phyloP scores from a whole-genome alignment of 768 basidiomycete species.

The Leccinellum luteum region DNA sequence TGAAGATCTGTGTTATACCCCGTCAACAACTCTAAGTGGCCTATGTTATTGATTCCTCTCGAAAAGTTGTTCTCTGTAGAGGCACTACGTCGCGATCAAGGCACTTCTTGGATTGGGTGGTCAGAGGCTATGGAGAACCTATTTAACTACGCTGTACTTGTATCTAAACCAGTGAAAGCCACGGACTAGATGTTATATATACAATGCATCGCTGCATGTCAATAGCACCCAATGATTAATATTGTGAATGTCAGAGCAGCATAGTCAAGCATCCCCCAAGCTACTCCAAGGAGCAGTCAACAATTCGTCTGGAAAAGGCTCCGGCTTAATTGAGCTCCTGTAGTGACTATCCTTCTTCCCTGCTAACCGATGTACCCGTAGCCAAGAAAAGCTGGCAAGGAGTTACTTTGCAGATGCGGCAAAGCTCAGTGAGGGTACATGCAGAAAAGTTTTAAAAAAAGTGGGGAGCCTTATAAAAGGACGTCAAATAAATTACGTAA shows the following conservation, averaged over 20 bases:
- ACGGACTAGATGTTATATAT: not conserved
- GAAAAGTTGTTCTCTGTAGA: not conserved
- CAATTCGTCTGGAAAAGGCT: slow-evolving; percentile 50
- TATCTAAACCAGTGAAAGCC: not conserved
- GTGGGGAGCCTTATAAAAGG: not conserved
- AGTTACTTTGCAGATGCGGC: slow-evolving; percentile 48
- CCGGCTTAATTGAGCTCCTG: slow-evolving; percentile 79
- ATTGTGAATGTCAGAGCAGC: slow-evolving; percentile 56
- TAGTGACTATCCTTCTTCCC: slow-evolving; percentile 38
- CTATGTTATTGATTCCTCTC: not conserved
- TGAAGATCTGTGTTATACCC: not conserved
- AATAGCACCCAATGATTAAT: not conserved
- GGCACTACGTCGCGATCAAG: not conserved
- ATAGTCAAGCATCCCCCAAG: slow-evolving; percentile 72
- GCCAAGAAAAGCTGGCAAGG: slow-evolving; percentile 42
- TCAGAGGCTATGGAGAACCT: not conserved
- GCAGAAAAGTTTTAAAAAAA: not conserved
- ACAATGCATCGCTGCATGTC: not conserved
- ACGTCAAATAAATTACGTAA: slow-evolving; percentile 15
- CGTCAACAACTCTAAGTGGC: not conserved
- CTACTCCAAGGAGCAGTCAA: slow-evolving; percentile 37
- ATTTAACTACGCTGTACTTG: not conserved
- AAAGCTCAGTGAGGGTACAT: slow-evolving; percentile 29
- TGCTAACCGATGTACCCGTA: slow-evolving; percentile 50
- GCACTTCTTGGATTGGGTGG: not conserved